Base-by-base conservation (phyloP, 148 eudicot genomes). In the Pouteria glomerata region DNA sequence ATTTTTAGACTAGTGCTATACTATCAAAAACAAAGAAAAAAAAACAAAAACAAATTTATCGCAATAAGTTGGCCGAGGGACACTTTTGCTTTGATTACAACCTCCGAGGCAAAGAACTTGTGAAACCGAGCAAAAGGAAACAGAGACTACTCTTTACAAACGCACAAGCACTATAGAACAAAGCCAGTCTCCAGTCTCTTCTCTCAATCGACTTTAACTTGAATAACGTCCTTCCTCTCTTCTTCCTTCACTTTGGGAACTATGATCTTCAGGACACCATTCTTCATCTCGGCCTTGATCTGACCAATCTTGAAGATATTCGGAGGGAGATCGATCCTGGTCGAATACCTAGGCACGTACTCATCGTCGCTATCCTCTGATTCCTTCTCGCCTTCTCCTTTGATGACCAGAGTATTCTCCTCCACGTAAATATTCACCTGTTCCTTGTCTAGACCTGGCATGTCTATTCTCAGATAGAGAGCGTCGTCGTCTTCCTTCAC, bases 391-490 rank as follows among this genome's bases (percentile, higher is more conserved):
- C 81, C 89, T 56, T 92, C 90, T 0, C 93, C 98, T 67, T 37
- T 78, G 71, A 93, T 87, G 0, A 84, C 63, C 79, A 93, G 80
- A 1, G 90, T 84, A 80, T 78, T 88, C 52, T 85, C 87, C 73
- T 90, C 94, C 61, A 90, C 91, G 0, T 81, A 80, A 0, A 93
- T 79, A 79, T 90, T 93, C 60, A 93, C 90, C 16, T 88, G 76
- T 41, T 90, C 94, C 39, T 90, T 93, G 69, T 78, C 83, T 1
- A 93, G 26, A 0, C 98, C 98, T 0, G 98, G 96, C 98, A 93
- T 90, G 86, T 93, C 97, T 21, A 90, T 71, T 6, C 85, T 77
- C 61, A 90, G 69, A 24, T 82, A 72, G 0, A 93, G 82, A 0
- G 85, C 88, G 0, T 88, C 77, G 0, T 78, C 85, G 8, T 86